These are phyloP conservation scores for Knufia fluminis DNA, from an alignment of 2,329 filamentous ascomycete genomes.

Conservation along the genomic window DNA sequence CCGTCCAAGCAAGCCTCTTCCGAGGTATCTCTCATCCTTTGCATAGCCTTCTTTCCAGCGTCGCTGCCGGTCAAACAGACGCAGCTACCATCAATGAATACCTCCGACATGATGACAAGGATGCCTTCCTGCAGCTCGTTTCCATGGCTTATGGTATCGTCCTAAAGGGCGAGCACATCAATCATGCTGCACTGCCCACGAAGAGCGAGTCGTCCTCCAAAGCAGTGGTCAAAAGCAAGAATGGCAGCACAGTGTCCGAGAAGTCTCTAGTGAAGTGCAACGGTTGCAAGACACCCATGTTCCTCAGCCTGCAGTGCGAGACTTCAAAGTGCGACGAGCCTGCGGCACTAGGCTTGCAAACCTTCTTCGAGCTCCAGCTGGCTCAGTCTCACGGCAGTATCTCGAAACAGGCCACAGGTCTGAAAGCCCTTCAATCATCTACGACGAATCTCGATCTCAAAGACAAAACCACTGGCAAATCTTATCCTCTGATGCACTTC, in stretches of 20 bases:
- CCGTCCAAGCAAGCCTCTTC: not conserved
- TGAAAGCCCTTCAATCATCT: not conserved
- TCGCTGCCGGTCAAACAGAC: not conserved
- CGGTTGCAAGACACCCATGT: not conserved
- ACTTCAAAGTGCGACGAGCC: not conserved
- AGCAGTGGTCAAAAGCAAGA: not conserved
- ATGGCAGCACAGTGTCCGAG: not conserved
- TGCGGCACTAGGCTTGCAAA: not conserved
- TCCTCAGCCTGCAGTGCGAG: not conserved
- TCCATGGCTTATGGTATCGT: not conserved
- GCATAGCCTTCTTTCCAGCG: not conserved
- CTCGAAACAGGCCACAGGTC: not conserved
- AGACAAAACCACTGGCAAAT: not conserved
- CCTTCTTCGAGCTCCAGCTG: not conserved
- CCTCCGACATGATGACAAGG: slow-evolving; percentile 6
- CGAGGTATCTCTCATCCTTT: slow-evolving; percentile 2
- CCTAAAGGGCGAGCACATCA: not conserved
- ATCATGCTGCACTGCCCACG: not conserved
- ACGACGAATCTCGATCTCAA: not conserved
- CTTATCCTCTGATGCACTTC: slow-evolving; percentile 5
- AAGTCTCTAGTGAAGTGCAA: not conserved
- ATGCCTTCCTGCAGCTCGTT: not conserved
- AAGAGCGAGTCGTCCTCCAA: not conserved
- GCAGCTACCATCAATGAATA: not conserved
- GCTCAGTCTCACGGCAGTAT: not conserved